Percentiles rank a stretch among this genome's conserved stretches.
phyloP scores from a whole-genome alignment of 1,139 yeast species.

The Pichia sp. region DNA sequence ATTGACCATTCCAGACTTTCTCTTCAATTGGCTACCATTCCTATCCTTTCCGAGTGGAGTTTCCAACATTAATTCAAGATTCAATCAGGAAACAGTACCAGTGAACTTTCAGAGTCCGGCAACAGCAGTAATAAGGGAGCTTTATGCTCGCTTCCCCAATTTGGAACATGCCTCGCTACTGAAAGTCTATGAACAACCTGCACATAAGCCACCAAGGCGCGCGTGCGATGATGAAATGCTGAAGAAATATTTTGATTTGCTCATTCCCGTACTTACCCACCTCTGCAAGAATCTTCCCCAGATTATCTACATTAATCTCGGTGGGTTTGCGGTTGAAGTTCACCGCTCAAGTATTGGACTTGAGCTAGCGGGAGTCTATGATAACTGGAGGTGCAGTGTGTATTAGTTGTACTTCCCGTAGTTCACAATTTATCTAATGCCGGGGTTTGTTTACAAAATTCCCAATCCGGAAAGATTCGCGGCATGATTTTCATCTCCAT shows the following conservation, averaged over 20 bases:
- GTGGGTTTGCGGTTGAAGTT: slow-evolving; percentile 16
- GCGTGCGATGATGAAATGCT: neutral
- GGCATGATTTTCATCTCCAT: no score
- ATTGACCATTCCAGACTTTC: slow-evolving; percentile 24
- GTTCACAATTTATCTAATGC: no score
- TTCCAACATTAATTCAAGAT: neutral
- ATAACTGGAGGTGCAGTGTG: neutral
- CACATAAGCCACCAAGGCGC: neutral
- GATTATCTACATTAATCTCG: slow-evolving; percentile 19
- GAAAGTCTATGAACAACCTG: slow-evolving; percentile 15
- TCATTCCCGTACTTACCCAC: slow-evolving; percentile 14
- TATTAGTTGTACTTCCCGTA: no score
- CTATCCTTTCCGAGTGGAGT: slow-evolving; percentile 11
- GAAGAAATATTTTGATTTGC: slow-evolving; percentile 11
- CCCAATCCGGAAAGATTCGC: slow-evolving; percentile 9
- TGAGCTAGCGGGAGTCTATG: slow-evolving; percentile 6
- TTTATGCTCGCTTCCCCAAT: slow-evolving; percentile 18
- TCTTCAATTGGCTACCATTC: slow-evolving; percentile 27
- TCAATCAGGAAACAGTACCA: neutral
- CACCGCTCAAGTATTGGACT: slow-evolving; percentile 3
- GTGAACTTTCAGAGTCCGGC: slow-evolving; percentile 5
- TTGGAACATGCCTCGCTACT: slow-evolving; percentile 20
- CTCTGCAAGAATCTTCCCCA: slow-evolving; percentile 12
- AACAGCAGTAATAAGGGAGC: slow-evolving; percentile 16
- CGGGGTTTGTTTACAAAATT: slow-evolving; percentile 13